Base-by-base conservation (phyloP, 345 rosid species). In the Syzygium jambos region DNA sequence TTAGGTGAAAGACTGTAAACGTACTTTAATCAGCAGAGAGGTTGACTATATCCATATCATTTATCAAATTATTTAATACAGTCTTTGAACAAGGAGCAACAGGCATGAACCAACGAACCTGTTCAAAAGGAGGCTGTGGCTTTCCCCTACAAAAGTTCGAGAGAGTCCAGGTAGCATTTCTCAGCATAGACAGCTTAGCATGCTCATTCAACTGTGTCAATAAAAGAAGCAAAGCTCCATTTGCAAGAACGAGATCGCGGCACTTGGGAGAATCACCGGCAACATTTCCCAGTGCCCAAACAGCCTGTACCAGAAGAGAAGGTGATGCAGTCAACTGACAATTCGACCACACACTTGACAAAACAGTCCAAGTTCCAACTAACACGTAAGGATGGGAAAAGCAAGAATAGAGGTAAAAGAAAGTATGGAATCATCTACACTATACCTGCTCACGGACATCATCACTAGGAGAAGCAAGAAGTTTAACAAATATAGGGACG, bases 111-210 rank as follows among this genome's bases (percentile, higher is more conserved):
- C 52, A 56, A 84, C 89, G 84, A 86, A 96, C 98, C 96, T 95
- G 94, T 49, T 95, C 98, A 90, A 94, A 94, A 19, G 91, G 86
- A 87, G 98, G 96, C 30, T 91, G 96, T 34, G 98, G 98, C 88
- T 96, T 96, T 89, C 98, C 98, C 51, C 98, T 90, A 85, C 98
- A 96, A 88, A 96, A 94, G 90, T 95, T 96, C 41, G 98, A 96
- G 29, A 96, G 92, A 3, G 97, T 96, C 98, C 98, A 96, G 55
- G 98, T 96, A 88, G 98, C 96, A 92, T 96, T 96, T 89, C 95
- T 94, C 52, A 95, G 91, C 98, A 96, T 94, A 19, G 98, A 96
- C 87, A 94, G 94, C 85, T 93, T 96, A 51, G 97, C 93, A 87
- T 93, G 92, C 85, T 95, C 97, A 88, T 93, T 94, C 90, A 96